These are phyloP conservation scores for Pythium coloratum DNA, from an alignment of 352 stramenopile species.

Conservation along the genomic window DNA sequence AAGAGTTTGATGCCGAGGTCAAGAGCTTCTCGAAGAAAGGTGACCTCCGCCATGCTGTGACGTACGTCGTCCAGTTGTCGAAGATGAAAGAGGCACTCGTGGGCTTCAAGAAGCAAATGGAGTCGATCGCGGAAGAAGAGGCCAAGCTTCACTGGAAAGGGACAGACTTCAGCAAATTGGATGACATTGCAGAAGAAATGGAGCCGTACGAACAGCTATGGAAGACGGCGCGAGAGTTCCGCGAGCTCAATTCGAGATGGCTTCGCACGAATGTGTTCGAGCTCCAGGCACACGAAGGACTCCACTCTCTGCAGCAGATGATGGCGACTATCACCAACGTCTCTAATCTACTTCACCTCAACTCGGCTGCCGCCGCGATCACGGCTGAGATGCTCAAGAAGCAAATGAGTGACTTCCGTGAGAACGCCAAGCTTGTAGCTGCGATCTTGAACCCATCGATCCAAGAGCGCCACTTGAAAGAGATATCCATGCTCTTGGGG, in stretches of 20 bases:
- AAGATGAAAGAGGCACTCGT: conserved; percentile 73
- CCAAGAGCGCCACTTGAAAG: conserved; percentile 62
- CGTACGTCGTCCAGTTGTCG: conserved; percentile 69
- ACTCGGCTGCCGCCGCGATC: conserved; percentile 54
- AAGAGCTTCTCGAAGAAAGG: conserved; percentile 74
- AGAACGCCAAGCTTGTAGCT: conserved; percentile 60
- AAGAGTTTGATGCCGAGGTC: conserved; percentile 74
- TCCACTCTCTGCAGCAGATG: conserved; percentile 57
- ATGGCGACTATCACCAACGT: conserved; percentile 47
- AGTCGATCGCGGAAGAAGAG: conserved; percentile 62
- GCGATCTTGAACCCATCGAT: conserved; percentile 70
- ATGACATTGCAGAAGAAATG: conserved; percentile 74
- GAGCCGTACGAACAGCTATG: conserved; percentile 78
- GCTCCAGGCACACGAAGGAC: conserved; percentile 50
- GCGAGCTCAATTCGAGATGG: conserved; percentile 67
- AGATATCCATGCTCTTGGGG: conserved; percentile 47
- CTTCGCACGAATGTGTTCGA: conserved; percentile 70
- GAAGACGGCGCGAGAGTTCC: conserved; percentile 70
- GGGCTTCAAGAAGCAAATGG: conserved; percentile 55
- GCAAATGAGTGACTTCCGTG: conserved; percentile 75
- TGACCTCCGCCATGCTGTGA: conserved; percentile 69
- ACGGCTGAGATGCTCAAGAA: conserved; percentile 77
- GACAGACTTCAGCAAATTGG: conserved; percentile 70
- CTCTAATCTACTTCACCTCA: conserved; percentile 56
- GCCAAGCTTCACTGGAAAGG: conserved; percentile 65